These are phyloP conservation scores for Stephania cephalantha DNA, from an alignment of 164 flowering plant genomes.

Conservation along the genomic window DNA sequence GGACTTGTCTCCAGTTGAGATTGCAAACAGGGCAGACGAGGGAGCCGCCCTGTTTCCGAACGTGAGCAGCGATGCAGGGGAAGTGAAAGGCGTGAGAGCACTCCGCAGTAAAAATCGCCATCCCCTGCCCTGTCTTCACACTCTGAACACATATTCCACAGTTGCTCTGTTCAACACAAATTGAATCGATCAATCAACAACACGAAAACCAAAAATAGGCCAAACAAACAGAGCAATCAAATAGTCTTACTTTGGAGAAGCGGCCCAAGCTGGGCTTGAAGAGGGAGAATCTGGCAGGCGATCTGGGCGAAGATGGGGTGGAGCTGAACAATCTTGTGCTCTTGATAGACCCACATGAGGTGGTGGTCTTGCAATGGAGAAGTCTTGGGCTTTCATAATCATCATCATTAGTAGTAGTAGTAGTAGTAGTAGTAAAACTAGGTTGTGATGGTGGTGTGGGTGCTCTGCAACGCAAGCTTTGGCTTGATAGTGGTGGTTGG, in stretches of 20 bases:
- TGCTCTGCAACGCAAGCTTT: conserved; percentile 31
- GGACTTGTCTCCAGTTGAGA: conserved; percentile 67
- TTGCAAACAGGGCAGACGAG: conserved; percentile 81
- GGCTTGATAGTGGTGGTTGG: conserved; percentile 9
- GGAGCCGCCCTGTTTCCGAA: conserved; percentile 38
- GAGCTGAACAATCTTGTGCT: conserved; percentile 32
- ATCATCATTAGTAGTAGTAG: too few species aligned
- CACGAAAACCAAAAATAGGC: too few species aligned
- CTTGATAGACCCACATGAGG: conserved; percentile 15
- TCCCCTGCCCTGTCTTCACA: conserved; percentile 83
- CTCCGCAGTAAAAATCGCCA: conserved; percentile 87
- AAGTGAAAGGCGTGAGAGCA: conserved; percentile 88
- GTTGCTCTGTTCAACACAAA: conserved; percentile 41
- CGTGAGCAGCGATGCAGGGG: conserved; percentile 79
- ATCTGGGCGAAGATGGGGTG: conserved; percentile 69
- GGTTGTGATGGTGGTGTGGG: conserved; percentile 8
- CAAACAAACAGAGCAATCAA: neutral
- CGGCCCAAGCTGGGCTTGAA: conserved; percentile 71
- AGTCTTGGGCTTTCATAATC: conserved; percentile 32
- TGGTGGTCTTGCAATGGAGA: conserved; percentile 49
- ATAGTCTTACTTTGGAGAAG: conserved; percentile 48
- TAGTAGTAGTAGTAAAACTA: conserved; percentile 12
- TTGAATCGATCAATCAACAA: too few species aligned
- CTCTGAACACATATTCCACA: conserved; percentile 85
- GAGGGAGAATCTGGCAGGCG: conserved; percentile 67